Evolutionary conservation across 805 yeast species (phyloP), one percentile per base, ranked within the genome.

Genomic region (Cyberlindnera nakhonratchasimensis): DNA sequence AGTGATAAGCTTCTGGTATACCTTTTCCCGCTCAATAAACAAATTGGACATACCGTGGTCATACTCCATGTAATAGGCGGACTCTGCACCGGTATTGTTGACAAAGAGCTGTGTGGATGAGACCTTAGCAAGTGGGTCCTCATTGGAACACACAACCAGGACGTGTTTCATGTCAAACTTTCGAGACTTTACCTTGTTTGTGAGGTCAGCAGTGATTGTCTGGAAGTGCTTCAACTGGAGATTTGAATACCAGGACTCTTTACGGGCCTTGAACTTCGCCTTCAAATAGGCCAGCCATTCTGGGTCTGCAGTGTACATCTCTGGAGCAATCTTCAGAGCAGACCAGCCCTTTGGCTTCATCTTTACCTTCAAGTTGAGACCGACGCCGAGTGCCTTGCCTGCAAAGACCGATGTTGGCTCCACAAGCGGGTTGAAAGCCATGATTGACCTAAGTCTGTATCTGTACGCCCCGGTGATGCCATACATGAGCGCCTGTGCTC

Each of bases 371-470:
- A 45, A 7, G 21, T 39, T 42, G 19, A 43, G 33, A 5, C 45
- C 40, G 14, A 34, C 37, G 9, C 43, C 35, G 12, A 38, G 21
- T 1, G 37, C n/a, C 10, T 20, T 32, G 11, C 33, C 35, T 13
- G 16, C 13, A 19, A 44, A 31, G 11, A 30, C 36, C 1, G 32
- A 13, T 3, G 40, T 38, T 1, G 54, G 46, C n/a, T 37, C 37
- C 8, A 54, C 39, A 12, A 45, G 39, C 6, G 58, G 58, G 26
- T 54, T 54, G 5, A 53, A 31, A 1, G 43, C 38, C n/a, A 51
- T 36, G 5, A 53, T 37, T 16, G 55, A 48, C 23, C 39, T 46
- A 2, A 54, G 10, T 12, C 51, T 21, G 41, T 51, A 37, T 10
- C 46, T 45, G 35, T 31, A 43, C 6, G 30, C 22, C 1, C 57